Percentiles rank a stretch among this genome's conserved stretches.
phyloP scores from a whole-genome alignment of 2,329 filamentous ascomycete species.

The Cladosporium austrohemisphaericum region DNA sequence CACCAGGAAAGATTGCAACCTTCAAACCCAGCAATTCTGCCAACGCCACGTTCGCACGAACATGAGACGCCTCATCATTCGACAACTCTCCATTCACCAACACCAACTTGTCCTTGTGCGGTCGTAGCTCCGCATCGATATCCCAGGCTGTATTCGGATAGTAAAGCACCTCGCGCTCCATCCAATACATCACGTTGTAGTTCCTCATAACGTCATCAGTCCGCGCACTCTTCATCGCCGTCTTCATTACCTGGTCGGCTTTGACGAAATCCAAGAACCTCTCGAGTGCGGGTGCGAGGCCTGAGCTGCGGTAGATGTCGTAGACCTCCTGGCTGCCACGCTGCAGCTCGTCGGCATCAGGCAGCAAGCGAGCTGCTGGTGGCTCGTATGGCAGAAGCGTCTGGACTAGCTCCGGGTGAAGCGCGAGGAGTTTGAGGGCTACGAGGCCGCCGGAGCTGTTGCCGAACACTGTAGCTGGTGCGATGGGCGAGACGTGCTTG shows the following conservation, averaged over 20 bases:
- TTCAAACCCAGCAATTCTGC: slow-evolving; percentile 8
- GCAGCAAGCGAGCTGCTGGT: slow-evolving; percentile 15
- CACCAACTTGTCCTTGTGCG: slow-evolving; percentile 16
- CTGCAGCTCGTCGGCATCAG: slow-evolving; percentile 16
- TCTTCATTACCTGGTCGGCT: slow-evolving; percentile 1
- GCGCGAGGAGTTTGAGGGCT: slow-evolving; percentile 10
- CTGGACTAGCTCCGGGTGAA: slow-evolving; percentile 16
- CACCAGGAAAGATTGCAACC: slow-evolving; percentile 13
- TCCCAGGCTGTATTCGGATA: slow-evolving; percentile 16
- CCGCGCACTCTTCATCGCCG: slow-evolving; percentile 5
- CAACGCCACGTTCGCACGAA: slow-evolving; percentile 16
- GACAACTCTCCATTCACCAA: slow-evolving; percentile 16
- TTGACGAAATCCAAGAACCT: slow-evolving; percentile 18
- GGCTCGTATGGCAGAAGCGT: slow-evolving; percentile 19
- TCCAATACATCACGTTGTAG: slow-evolving; percentile 18
- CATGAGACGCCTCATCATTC: slow-evolving; percentile 16
- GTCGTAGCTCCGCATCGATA: slow-evolving; percentile 12
- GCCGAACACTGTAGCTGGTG: slow-evolving; percentile 15
- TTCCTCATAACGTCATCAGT: neutral
- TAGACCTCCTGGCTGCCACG: slow-evolving; percentile 10
- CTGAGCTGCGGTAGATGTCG: slow-evolving; percentile 16
- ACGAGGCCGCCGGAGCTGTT: slow-evolving; percentile 18
- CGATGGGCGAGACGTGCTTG: slow-evolving; percentile 9
- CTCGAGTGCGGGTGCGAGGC: slow-evolving; percentile 14
- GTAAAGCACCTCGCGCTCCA: slow-evolving; percentile 18